A percentile compares a stretch with the other conserved stretches of the same genome.
Conservation (phyloP, 2,329 filamentous ascomycete species). For the Verticillium nonalfalfae region DNA sequence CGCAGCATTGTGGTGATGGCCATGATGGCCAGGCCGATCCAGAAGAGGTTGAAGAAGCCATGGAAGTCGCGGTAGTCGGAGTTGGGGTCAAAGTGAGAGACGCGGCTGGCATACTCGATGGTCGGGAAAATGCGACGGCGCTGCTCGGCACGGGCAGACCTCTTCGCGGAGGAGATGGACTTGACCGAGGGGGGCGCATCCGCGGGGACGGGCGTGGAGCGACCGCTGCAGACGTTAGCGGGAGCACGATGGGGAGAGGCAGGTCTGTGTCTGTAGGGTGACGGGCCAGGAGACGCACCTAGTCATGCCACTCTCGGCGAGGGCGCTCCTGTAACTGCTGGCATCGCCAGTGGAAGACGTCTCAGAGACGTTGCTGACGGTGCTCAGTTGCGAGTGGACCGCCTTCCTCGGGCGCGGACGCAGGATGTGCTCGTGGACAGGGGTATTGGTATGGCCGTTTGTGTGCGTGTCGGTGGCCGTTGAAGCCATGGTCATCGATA, state of each 20-base stretch:
- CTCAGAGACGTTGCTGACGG: conserved; percentile 7
- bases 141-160: conserved; percentile 74
- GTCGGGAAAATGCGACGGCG: conserved; percentile 85
- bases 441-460: conserved; percentile 15
- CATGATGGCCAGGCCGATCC: conserved; percentile 96
- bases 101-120: conserved; percentile 81
- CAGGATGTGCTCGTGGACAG: conserved; percentile 33
- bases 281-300: conserved; percentile 4
- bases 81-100: conserved; percentile 91
- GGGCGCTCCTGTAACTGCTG: conserved; percentile 3
- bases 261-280: not conserved
- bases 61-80: conserved; percentile 93
- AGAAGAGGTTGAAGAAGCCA: conserved; percentile 97
- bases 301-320: conserved; percentile 6
- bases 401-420: conserved; percentile 45
- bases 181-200: conserved; percentile 92
- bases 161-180: conserved; percentile 77
- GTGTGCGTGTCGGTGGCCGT: conserved; percentile 10
- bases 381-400: conserved; percentile 31
- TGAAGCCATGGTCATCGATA: not conserved
- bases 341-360: conserved; percentile 6
- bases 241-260: not conserved
- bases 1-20: conserved; percentile 88
- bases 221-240: conserved; percentile 50
- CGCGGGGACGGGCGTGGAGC: conserved; percentile 74